Conservation (phyloP, 306 rosid species). For the Fragaria nilgerrensis region DNA sequence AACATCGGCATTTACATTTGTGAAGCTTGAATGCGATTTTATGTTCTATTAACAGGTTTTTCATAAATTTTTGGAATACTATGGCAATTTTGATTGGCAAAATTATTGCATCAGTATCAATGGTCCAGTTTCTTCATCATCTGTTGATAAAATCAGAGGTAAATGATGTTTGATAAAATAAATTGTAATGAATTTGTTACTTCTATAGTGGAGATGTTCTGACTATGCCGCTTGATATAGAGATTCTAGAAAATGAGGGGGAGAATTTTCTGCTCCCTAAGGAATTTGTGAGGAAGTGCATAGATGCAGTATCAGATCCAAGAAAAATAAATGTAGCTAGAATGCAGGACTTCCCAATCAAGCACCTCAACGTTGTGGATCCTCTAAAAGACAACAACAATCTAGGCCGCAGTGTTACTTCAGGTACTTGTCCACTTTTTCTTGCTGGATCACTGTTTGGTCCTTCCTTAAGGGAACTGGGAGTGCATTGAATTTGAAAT, state of each 20-base stretch:
- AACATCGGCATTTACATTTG: conserved; percentile 19
- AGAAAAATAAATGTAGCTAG: conserved; percentile 24
- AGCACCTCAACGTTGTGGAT: conserved; percentile 62
- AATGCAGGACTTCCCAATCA: conserved; percentile 40
- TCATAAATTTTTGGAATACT: conserved; percentile 63
- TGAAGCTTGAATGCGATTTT: conserved; percentile 21
- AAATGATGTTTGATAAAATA: conserved; percentile 22
- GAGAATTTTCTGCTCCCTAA: conserved; percentile 41
- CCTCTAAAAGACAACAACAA: conserved; percentile 65
- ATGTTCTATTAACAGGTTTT: conserved; percentile 50
- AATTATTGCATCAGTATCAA: conserved; percentile 42
- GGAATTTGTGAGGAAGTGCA: conserved; percentile 51
- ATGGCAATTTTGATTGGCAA: conserved; percentile 59
- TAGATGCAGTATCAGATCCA: conserved; percentile 40
- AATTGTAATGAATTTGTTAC: conserved; percentile 10
- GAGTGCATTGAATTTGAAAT: conserved; percentile 3
- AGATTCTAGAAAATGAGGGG: conserved; percentile 34
- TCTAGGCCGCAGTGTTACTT: conserved; percentile 60
- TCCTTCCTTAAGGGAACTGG: not conserved
- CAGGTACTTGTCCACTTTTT: conserved; percentile 37
- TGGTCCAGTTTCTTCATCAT: conserved; percentile 52
- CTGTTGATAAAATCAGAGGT: conserved; percentile 53
- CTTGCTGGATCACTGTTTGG: conserved; percentile 17
- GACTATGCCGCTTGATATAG: conserved; percentile 32
- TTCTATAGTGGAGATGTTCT: conserved; percentile 21